Evolutionary conservation across 768 basidiomycete species (phyloP).

Genomic region (Rhodotorula diobovata): DNA sequence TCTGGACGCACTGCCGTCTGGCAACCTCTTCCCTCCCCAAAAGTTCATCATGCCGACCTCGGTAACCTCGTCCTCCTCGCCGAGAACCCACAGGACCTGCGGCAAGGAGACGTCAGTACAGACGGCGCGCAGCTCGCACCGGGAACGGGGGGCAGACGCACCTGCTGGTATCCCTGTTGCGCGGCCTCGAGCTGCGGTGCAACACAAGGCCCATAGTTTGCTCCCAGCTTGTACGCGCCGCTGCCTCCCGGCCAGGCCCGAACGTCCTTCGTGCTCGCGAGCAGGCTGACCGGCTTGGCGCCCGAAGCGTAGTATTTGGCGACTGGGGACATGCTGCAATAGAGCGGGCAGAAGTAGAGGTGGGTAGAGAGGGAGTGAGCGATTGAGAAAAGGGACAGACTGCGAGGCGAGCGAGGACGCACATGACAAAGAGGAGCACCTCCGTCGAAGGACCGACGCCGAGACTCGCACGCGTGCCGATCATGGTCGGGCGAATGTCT

Average conservation of each 20-base stretch:
- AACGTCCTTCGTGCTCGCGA: conserved; percentile 69
- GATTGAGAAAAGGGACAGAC: background rate
- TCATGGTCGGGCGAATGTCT: conserved; percentile 68
- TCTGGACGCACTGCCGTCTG: conserved; percentile 24
- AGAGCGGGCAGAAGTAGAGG: no score
- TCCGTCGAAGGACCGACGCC: conserved; percentile 68
- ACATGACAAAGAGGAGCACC: conserved; percentile 77
- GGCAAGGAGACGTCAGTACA: background rate
- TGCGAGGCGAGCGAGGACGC: background rate
- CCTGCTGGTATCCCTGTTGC: conserved; percentile 67
- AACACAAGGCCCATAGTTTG: conserved; percentile 52
- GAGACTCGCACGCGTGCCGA: conserved; percentile 51
- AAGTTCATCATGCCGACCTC: conserved; percentile 73
- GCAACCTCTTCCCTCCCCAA: conserved; percentile 61
- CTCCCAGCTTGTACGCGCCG: conserved; percentile 59
- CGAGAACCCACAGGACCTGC: conserved; percentile 61
- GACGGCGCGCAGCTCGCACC: no score
- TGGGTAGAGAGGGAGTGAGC: background rate
- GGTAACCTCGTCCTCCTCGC: conserved; percentile 50
- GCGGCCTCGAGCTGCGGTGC: conserved; percentile 62
- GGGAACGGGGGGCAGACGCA: conserved; percentile 59
- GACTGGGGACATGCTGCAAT: conserved; percentile 55
- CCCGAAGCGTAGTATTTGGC: conserved; percentile 55
- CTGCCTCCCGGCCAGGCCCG: conserved; percentile 82
- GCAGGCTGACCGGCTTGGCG: conserved; percentile 54